phyloP scores from a whole-genome alignment of 805 yeast species.

The Myxozyma mucilagina region DNA sequence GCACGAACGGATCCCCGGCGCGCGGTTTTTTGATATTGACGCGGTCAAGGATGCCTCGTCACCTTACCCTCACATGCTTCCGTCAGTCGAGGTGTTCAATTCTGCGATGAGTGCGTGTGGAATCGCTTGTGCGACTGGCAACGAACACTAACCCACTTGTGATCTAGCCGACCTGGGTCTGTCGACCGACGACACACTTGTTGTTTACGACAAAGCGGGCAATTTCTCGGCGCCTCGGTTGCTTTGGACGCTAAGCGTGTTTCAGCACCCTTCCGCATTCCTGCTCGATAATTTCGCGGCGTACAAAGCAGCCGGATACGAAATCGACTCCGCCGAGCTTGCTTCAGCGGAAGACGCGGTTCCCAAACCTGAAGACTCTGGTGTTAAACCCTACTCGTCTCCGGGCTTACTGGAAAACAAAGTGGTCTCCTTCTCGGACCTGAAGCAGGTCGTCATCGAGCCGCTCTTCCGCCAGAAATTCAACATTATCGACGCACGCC shows the following conservation, averaged over 20 bases:
- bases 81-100: conserved; percentile 58
- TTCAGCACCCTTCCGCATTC: conserved; percentile 71
- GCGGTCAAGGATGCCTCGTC: conserved; percentile 58
- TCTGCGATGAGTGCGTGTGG: conserved; percentile 38
- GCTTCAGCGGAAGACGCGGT: conserved; percentile 12
- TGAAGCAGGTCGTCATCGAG: conserved; percentile 54
- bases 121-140: background rate
- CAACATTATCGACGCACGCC: conserved; percentile 77
- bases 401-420: conserved; percentile 47
- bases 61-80: conserved; percentile 89
- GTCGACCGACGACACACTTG: conserved; percentile 54
- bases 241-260: conserved; percentile 82
- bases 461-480: conserved; percentile 24
- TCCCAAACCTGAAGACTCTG: conserved; percentile 15
- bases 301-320: conserved; percentile 51
- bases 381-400: conserved; percentile 27
- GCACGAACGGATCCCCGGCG: conserved; percentile 59
- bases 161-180: conserved; percentile 54
- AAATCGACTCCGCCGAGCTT: conserved; percentile 44
- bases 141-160: background rate
- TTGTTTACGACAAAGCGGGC: conserved; percentile 83
- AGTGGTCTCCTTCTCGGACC: conserved; percentile 66
- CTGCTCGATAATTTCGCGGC: conserved; percentile 67
- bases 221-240: conserved; percentile 88
- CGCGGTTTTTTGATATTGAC: conserved; percentile 80